Evolutionary conservation across 1,139 yeast genomes (phyloP), one percentile per base, ranked within the genome.

Genomic region (Hyphopichia burtonii): DNA sequence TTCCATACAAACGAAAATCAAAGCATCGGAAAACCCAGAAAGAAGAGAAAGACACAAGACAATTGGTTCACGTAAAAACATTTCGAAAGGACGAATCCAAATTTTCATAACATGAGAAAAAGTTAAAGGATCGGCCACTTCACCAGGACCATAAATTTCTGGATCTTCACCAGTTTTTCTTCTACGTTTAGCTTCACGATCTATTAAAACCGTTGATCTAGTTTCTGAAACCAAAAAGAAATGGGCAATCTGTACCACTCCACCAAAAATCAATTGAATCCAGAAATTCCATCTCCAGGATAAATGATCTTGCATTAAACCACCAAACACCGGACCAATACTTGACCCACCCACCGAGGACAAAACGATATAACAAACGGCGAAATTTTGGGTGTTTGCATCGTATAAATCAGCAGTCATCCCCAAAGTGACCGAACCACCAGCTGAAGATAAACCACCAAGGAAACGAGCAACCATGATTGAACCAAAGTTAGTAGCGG

Each of bases 381-480:
- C 72, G 40, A 44, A 64, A 9, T 68, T 69, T 43, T 67, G 72
- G 16, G 56, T 59, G 41, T 61, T 65, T 17, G 69, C 52, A 36
- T 63, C 70, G 64, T 66, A 67, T 64, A 67, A 56, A 49, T 67
- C 73, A 15, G 71, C 71, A 40, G 65, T 61, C 59, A 67, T 64
- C 3, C 70, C 73, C 38, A 68, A 57, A 11, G 73, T 66, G 20
- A 67, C 73, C 2, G 70, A 65, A 10, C 72, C 70, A 31, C 72
- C 73, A 10, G 72, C 71, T 10, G 65, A 57, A 31, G 61, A 53
- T 8, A 56, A 36, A 52, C 61, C 61, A 28, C 61, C 68, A 49
- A 60, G 56, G 53, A 48, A 59, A 43, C 71, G 48, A 15, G 66
- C 62, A 20, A 60, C 59, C 23, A 64, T 44, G 27, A 66, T 42